Percentiles rank a stretch among this genome's conserved stretches.
These are phyloP conservation scores for Phytophthora uliginosa DNA, from an alignment of 352 stramenopile species.

Conservation along the genomic window DNA sequence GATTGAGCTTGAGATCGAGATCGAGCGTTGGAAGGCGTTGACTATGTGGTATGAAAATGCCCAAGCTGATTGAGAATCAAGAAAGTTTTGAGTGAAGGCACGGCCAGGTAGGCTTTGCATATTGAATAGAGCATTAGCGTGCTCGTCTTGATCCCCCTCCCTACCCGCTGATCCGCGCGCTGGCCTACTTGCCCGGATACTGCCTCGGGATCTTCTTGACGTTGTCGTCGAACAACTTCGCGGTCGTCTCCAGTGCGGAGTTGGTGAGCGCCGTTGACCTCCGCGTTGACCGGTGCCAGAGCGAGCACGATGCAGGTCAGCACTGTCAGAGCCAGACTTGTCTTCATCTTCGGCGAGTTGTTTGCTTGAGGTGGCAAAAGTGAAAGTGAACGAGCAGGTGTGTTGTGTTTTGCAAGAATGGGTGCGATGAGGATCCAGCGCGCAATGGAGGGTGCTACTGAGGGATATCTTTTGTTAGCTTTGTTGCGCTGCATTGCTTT, in stretches of 20 bases:
- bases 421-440: neutral
- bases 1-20: neutral
- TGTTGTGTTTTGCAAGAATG: neutral
- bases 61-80: neutral
- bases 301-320: conserved; percentile 20
- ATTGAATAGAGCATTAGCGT: neutral
- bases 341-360: conserved; percentile 27
- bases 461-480: neutral
- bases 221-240: conserved; percentile 5
- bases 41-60: neutral
- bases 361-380: neutral
- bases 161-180: neutral
- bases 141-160: neutral
- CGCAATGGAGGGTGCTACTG: neutral
- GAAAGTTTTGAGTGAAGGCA: neutral
- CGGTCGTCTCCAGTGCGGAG: conserved; percentile 10
- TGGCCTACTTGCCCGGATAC: neutral
- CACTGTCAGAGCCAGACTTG: conserved; percentile 3
- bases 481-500: neutral
- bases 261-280: conserved; percentile 1
- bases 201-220: conserved; percentile 5
- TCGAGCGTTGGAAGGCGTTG: neutral
- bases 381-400: neutral
- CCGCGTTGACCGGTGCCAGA: conserved; percentile 1
- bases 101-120: too few relatives aligned